Percentiles rank a stretch among this genome's conserved stretches.
Conservation (phyloP, 2,329 filamentous ascomycete species). For the Xylariaceae sp. region DNA sequence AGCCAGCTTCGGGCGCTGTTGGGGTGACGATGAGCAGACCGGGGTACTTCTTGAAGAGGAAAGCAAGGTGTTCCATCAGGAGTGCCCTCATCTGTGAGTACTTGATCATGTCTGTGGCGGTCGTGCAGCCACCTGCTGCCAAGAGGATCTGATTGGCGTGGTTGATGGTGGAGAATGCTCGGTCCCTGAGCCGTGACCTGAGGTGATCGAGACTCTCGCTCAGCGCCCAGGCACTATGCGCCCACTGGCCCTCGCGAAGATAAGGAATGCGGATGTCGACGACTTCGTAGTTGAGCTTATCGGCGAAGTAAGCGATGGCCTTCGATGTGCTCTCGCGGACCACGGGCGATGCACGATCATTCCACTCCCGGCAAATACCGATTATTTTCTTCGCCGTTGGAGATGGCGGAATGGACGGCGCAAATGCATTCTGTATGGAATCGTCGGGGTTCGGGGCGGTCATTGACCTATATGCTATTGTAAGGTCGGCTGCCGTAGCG, state of each 20-base stretch:
- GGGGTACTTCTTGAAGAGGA: conserved; percentile 68
- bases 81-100: conserved; percentile 76
- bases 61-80: conserved; percentile 57
- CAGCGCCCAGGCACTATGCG: conserved; percentile 80
- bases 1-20: conserved; percentile 77
- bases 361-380: conserved; percentile 73
- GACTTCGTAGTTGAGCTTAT: conserved; percentile 54
- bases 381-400: conserved; percentile 64
- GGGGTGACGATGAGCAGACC: conserved; percentile 82
- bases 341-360: conserved; percentile 68
- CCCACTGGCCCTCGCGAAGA: conserved; percentile 73
- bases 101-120: conserved; percentile 73
- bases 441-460: conserved; percentile 72
- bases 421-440: conserved; percentile 67
- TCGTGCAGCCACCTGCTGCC: conserved; percentile 67
- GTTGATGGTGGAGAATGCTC: conserved; percentile 61
- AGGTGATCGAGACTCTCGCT: conserved; percentile 66
- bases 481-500: conserved; percentile 76
- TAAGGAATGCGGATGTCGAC: conserved; percentile 71
- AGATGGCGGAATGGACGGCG: conserved; percentile 56
- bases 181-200: conserved; percentile 51
- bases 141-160: conserved; percentile 75
- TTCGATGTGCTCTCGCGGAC: conserved; percentile 69
- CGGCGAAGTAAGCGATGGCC: conserved; percentile 60
- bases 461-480: conserved; percentile 83